Conservation (phyloP, 1,284 basidiomycete genomes). For the Austroboletus niveus region DNA sequence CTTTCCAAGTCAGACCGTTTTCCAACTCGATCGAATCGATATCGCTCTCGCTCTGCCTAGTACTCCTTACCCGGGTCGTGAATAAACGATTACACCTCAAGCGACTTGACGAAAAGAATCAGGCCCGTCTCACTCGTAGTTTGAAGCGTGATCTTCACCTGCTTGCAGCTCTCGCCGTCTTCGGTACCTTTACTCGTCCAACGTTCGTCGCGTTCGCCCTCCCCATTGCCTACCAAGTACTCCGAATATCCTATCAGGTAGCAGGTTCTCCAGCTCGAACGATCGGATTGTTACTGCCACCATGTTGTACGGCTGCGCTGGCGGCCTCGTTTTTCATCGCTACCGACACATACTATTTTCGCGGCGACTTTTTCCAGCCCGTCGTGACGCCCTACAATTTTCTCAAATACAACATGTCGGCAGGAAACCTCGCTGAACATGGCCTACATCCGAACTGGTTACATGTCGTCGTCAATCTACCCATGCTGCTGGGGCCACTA, state of each 20-base stretch:
- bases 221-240: conserved; percentile 30
- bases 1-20: conserved; percentile 42
- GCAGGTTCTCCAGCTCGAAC: conserved; percentile 13
- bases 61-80: conserved; percentile 18
- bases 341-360: conserved; percentile 36
- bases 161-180: conserved; percentile 26
- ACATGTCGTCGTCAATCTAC: conserved; percentile 39
- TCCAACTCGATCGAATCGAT: conserved; percentile 40
- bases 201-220: conserved; percentile 38
- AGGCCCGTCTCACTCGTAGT: neutral
- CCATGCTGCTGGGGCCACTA: conserved; percentile 39
- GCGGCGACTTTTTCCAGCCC: conserved; percentile 14
- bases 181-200: conserved; percentile 36
- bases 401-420: conserved; percentile 37
- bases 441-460: conserved; percentile 43
- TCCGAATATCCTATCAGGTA: conserved; percentile 14
- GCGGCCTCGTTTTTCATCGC: conserved; percentile 20
- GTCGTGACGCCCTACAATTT: conserved; percentile 41
- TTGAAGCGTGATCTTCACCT: conserved; percentile 18
- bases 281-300: conserved; percentile 12
- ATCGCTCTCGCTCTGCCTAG: conserved; percentile 32
- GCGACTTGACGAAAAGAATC: neutral
- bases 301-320: conserved; percentile 20
- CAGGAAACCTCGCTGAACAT: conserved; percentile 38
- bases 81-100: neutral